Evolutionary conservation across 345 rosid species (phyloP).

Genomic region (Eucalyptus rudis): DNA sequence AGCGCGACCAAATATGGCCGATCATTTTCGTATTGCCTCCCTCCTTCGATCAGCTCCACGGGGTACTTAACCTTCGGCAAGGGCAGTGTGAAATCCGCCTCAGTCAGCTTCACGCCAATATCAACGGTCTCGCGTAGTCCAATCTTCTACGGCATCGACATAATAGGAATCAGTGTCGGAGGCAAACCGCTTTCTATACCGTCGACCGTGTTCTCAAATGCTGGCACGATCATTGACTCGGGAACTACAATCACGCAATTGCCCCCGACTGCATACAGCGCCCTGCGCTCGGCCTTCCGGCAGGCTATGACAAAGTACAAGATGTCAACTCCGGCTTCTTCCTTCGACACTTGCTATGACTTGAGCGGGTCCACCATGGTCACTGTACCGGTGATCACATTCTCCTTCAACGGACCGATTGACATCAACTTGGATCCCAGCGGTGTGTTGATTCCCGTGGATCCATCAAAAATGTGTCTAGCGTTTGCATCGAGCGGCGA

Average conservation of each 20-base stretch:
- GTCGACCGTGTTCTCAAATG: neutral
- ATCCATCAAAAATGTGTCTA: neutral
- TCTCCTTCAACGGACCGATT: neutral
- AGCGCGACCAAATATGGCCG: neutral
- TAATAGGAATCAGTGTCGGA: neutral
- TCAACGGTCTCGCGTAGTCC: neutral
- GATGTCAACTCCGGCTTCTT: neutral
- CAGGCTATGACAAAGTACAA: neutral
- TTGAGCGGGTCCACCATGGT: neutral
- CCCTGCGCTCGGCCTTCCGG: neutral
- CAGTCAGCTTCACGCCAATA: neutral
- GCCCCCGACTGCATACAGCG: neutral
- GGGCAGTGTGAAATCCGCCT: neutral
- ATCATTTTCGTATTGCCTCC: conserved; percentile 21
- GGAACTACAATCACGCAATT: neutral
- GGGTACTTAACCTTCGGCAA: conserved; percentile 7
- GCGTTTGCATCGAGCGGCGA: neutral
- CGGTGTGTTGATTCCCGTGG: neutral
- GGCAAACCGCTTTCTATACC: neutral
- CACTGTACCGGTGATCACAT: neutral
- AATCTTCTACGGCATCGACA: neutral
- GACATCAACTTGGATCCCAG: neutral
- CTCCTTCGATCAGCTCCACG: neutral
- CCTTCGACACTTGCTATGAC: neutral
- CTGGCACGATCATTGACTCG: neutral